Base-by-base conservation (phyloP, 2,329 filamentous ascomycete genomes). In the Lachnellula hyalina region DNA sequence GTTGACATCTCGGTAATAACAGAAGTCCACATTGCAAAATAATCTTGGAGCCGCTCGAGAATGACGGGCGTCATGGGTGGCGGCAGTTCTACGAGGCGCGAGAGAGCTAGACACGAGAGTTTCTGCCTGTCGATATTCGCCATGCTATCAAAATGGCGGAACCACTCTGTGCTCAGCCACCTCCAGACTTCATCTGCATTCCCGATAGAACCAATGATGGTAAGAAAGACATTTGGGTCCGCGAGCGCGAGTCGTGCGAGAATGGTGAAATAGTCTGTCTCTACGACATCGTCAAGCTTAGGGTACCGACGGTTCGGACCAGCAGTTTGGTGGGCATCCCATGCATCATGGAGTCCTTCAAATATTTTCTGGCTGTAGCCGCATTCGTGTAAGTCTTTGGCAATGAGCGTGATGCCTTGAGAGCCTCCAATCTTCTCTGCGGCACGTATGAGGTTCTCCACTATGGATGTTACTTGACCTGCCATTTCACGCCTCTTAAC, bases 181-280 rank as follows among this genome's bases (percentile, higher is more conserved):
- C 66, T 64, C 82, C 82, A 86, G 7, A 81, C 75, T 44, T 76
- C 72, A 3, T 79, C 75, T 4, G 82, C 60, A 7, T 67, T 65
- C 15, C 67, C 68, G 32, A 66, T 56, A 4, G 74, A 72, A 17
- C 71, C 70, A 17, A 86, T 70, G 70, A 84, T 74, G 17, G 81
- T 76, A 4, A 85, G 74, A 61, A 96, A 87, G 2, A 88, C 75
- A 15, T 86, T 72, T 0, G 92, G 89, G 38, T 87, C 87, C 0
- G 85, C 84, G 2, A 96, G 74, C 0, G 86, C 82, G 15, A 97
- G 79, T 1, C 92, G 86, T 2, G 90, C 86, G 2, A 99, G 77
- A 2, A 97, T 84, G 4, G 84, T 82, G 66, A 96, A 87, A 69
- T 96, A 96, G 67, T 96, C 89, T 0, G 88, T 88, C 67, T 96